A percentile compares a stretch with the other conserved stretches of the same genome.
phyloP scores from a whole-genome alignment of 2,329 filamentous ascomycete genomes.

The Phialophora macrospora region DNA sequence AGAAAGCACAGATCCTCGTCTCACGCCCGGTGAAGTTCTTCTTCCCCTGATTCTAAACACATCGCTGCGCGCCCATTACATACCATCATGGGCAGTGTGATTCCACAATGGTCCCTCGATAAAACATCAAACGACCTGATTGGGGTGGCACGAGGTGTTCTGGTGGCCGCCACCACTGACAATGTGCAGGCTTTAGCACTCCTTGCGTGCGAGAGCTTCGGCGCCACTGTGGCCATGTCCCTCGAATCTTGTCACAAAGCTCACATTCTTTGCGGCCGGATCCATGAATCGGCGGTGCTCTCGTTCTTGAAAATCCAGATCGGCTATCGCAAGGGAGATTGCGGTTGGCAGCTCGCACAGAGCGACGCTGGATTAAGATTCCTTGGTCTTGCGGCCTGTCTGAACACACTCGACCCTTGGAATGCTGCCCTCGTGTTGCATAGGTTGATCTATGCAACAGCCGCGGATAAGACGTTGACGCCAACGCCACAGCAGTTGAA shows the following conservation, averaged over 20 bases:
- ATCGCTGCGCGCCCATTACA: not conserved
- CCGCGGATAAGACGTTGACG: not conserved
- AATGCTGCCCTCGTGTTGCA: slow-evolving; percentile 9
- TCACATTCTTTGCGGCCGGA: slow-evolving; percentile 16
- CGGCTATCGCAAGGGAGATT: slow-evolving; percentile 21
- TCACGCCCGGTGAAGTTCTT: too few relatives aligned
- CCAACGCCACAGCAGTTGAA: slow-evolving; percentile 1
- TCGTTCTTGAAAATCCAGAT: slow-evolving; percentile 18
- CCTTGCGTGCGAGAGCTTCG: slow-evolving; percentile 40
- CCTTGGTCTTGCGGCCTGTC: slow-evolving; percentile 19
- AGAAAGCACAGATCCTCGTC: too few relatives aligned
- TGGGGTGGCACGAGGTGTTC: slow-evolving; percentile 37
- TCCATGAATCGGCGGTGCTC: slow-evolving; percentile 10
- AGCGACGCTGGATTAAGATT: slow-evolving; percentile 21
- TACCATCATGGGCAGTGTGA: slow-evolving; percentile 39
- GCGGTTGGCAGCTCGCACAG: slow-evolving; percentile 9
- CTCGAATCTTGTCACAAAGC: slow-evolving; percentile 35
- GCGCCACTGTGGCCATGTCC: slow-evolving; percentile 38
- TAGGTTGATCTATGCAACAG: not conserved
- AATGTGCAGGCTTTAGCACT: slow-evolving; percentile 49
- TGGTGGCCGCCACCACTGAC: slow-evolving; percentile 43
- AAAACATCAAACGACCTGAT: slow-evolving; percentile 10
- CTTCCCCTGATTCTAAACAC: not conserved
- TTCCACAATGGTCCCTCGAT: slow-evolving; percentile 11
- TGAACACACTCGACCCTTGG: slow-evolving; percentile 1